Percentiles rank a stretch among this genome's conserved stretches.
Evolutionary conservation across 2,329 filamentous ascomycete species (phyloP).

Genomic region (Diplodia intermedia): DNA sequence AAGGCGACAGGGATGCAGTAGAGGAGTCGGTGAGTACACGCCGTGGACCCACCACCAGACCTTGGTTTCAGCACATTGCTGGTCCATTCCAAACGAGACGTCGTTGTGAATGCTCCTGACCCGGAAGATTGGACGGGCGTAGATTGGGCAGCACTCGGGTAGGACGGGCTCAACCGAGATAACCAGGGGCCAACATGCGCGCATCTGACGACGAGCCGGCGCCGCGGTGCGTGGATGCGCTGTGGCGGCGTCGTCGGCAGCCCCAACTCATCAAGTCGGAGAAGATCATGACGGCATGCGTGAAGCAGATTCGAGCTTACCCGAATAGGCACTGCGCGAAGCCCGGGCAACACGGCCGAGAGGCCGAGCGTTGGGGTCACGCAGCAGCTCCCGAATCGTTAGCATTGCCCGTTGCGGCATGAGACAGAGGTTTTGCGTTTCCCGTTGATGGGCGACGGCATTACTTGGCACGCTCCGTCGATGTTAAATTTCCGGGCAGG

Average conservation of each 20-base stretch:
- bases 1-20: not conserved
- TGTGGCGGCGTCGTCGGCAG: not conserved
- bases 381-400: conserved; percentile 11
- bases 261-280: not conserved
- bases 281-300: conserved; percentile 23
- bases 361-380: conserved; percentile 19
- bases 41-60: conserved; percentile 2
- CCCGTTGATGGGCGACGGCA: not conserved
- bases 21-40: conserved; percentile 20
- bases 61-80: not conserved
- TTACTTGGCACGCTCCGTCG: not conserved
- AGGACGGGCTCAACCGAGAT: conserved; percentile 19
- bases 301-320: not conserved
- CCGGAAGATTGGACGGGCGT: conserved; percentile 10
- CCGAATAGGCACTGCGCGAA: conserved; percentile 4
- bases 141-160: conserved; percentile 26
- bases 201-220: conserved; percentile 5
- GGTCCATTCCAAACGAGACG: conserved; percentile 1
- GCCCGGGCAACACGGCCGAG: not conserved
- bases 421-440: conserved; percentile 1
- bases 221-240: conserved; percentile 4
- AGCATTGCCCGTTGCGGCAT: not conserved
- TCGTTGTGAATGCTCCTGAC: conserved; percentile 6
- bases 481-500: conserved; percentile 7
- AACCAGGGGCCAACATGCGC: conserved; percentile 18